phyloP scores from a whole-genome alignment of 768 basidiomycete genomes.

The Suillus americanus region DNA sequence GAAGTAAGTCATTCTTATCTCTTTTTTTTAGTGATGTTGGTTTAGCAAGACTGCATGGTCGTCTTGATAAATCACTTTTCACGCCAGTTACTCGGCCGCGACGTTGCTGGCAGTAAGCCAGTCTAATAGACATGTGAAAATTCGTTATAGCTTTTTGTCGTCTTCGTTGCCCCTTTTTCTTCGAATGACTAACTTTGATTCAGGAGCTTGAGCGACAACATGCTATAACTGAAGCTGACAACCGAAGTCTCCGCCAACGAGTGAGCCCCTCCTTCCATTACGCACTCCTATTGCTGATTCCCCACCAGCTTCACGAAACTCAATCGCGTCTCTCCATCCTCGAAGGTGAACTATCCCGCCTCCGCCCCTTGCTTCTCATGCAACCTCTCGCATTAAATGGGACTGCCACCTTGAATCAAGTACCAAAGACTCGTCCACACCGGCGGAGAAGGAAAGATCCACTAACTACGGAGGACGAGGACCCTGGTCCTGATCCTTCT shows the following conservation, averaged over 20 bases:
- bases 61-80: background rate
- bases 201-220: constrained; percentile 60
- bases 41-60: background rate
- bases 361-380: constrained; percentile 70
- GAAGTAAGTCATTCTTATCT: constrained; percentile 39
- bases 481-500: constrained; percentile 19
- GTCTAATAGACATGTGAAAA: background rate
- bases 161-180: background rate
- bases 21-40: constrained; percentile 1
- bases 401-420: constrained; percentile 9
- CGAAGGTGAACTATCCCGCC: constrained; percentile 62
- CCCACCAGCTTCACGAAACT: constrained; percentile 54
- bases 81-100: no score
- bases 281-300: constrained; percentile 3
- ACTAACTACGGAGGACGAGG: constrained; percentile 25
- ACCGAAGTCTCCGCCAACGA: constrained; percentile 57
- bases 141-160: background rate
- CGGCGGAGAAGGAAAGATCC: constrained; percentile 30
- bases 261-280: constrained; percentile 34
- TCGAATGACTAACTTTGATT: constrained; percentile 14
- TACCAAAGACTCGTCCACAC: constrained; percentile 25
- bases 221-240: constrained; percentile 56
- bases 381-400: constrained; percentile 42
- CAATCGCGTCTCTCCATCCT: constrained; percentile 53
- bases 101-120: background rate